phyloP scores from a whole-genome alignment of 1,139 yeast genomes.

The Pichia sp. region DNA sequence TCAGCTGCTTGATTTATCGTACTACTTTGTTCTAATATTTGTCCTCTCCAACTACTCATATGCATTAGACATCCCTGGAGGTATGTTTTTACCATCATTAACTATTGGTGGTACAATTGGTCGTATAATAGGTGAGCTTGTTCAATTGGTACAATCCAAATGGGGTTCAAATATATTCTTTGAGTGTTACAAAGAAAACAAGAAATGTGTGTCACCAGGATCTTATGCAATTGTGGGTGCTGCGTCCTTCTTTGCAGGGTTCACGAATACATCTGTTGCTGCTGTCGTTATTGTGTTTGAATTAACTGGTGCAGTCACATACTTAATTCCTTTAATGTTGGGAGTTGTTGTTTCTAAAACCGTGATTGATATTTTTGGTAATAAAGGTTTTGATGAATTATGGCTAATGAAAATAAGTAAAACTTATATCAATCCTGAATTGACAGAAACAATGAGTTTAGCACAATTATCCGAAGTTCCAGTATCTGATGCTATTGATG shows the following conservation, averaged over 20 bases:
- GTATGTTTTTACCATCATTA: conserved; percentile 70
- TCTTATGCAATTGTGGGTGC: conserved; percentile 64
- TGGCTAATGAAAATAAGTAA: conserved; percentile 24
- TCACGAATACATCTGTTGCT: conserved; percentile 54
- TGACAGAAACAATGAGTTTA: conserved; percentile 11
- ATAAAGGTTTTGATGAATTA: conserved; percentile 46
- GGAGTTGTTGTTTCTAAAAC: conserved; percentile 54
- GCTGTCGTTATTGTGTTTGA: conserved; percentile 59
- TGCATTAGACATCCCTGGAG: conserved; percentile 72
- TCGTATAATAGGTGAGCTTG: conserved; percentile 60
- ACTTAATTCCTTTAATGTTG: conserved; percentile 59
- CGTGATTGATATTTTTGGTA: conserved; percentile 47
- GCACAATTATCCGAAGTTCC: conserved; percentile 11
- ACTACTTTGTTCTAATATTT: conserved; percentile 14
- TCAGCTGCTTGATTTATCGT: conserved; percentile 11
- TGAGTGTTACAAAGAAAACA: conserved; percentile 43
- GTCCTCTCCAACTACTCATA: conserved; percentile 60
- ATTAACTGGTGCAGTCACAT: conserved; percentile 58
- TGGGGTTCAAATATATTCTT: conserved; percentile 41
- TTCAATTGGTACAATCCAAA: conserved; percentile 49
- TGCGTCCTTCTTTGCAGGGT: conserved; percentile 56
- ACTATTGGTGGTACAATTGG: conserved; percentile 72
- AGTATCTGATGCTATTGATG: conserved; percentile 6
- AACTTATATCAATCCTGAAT: conserved; percentile 10
- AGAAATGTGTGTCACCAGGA: conserved; percentile 55